Base-by-base conservation (phyloP, 768 basidiomycete genomes). In the Clathrus columnatus region DNA sequence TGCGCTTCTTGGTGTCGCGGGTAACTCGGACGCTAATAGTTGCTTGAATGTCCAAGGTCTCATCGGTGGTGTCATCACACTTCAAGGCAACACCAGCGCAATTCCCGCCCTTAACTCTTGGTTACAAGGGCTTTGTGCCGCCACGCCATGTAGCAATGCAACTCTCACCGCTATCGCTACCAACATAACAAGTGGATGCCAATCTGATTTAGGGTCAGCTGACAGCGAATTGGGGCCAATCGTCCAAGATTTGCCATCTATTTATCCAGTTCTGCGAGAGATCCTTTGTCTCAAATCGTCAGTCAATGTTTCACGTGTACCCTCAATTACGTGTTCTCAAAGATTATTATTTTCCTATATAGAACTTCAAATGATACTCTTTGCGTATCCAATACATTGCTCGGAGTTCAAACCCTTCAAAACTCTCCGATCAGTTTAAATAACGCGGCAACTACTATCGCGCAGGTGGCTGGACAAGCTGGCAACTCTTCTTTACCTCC, bases 281-380 rank as follows among this genome's bases (percentile, higher is more conserved):
- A 62, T 83, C 7, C 64, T 69, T 8, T 91, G 87, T 65, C 68
- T 88, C 62, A 75, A 81, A 56, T 77, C 86, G 87, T 88, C 63
- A 59, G 82, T 75, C 11, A 24, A 47, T 24, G 29, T 53, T n/a
- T 5, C 14, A 5, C 7, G n/a, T 11, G 23, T 21, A 21, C 4
- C 18, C 27, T 27, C 41, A 36, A 17, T 16, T 42, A 21, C 54
- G 26, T 17, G 11, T 7, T 16, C 10, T 18, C 46, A 56, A 27
- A 48, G 57, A 49, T 30, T 56, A 45, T 45, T 54, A 42, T 57
- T 48, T 59, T 70, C 71, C 59, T 3, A 14, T 30, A 4, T 36
- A 68, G 73, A 36, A 64, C 64, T 16, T 57, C 63, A 51, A 70
- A 68, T 63, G 65, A 75, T 62, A 58, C 62, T 30, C 70, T 83